These are phyloP conservation scores for Juglanconis juglandina DNA, from an alignment of 2,329 filamentous ascomycete species.

Conservation along the genomic window DNA sequence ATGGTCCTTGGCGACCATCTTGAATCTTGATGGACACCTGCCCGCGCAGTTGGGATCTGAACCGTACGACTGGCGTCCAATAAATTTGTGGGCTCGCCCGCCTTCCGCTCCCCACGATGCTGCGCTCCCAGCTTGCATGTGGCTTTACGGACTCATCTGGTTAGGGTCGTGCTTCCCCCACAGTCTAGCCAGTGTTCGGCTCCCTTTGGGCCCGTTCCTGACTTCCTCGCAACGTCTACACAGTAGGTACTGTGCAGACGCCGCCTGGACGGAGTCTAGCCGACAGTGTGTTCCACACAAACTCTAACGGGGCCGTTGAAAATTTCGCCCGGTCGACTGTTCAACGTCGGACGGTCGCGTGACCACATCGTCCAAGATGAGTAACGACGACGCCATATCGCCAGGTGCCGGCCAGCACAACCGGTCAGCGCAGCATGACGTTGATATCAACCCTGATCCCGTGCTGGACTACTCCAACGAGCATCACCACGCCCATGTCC, in stretches of 20 bases:
- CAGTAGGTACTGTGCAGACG: too few species aligned
- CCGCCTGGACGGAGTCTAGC: background rate
- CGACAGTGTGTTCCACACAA: background rate
- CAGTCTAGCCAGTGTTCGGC: background rate
- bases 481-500: slow-evolving; percentile 36
- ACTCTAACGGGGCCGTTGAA: background rate
- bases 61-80: background rate
- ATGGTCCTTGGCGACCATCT: too few species aligned
- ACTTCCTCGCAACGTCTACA: too few species aligned
- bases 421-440: slow-evolving; percentile 1
- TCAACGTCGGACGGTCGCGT: background rate
- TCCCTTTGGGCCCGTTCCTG: background rate
- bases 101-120: background rate
- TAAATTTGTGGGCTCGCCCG: background rate
- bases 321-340: background rate
- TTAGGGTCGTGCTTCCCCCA: background rate
- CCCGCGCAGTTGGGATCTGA: too few species aligned
- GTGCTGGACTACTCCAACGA: slow-evolving; percentile 4
- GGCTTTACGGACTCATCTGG: background rate
- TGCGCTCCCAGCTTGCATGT: background rate
- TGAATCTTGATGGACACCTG: too few species aligned
- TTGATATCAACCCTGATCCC: slow-evolving; percentile 5
- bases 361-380: background rate
- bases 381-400: background rate
- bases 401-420: background rate